Conservation (phyloP, 148 eudicot species). For the Silene latifolia region DNA sequence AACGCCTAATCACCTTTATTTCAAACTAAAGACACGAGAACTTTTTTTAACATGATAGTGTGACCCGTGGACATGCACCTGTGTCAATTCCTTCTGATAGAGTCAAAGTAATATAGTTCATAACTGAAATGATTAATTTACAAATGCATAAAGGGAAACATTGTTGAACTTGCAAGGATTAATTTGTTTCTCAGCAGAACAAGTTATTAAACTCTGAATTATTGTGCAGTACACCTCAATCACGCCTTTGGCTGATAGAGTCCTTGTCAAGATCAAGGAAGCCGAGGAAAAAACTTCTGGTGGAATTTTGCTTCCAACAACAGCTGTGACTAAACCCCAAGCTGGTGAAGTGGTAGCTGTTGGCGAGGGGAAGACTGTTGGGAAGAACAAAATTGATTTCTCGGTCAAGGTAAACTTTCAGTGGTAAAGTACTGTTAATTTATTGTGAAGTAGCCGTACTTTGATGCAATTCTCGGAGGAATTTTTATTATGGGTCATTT, state of each 20-base stretch:
- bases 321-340: constrained; percentile 71
- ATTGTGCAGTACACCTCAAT: constrained; percentile 62
- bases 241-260: constrained; percentile 82
- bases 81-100: no score
- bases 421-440: neutral
- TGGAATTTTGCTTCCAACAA: constrained; percentile 76
- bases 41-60: no score
- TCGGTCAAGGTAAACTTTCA: constrained; percentile 45
- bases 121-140: neutral
- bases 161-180: neutral
- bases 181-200: neutral
- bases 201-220: neutral
- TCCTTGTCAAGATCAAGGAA: constrained; percentile 62
- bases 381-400: constrained; percentile 59
- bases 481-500: no score
- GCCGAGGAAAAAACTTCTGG: constrained; percentile 72
- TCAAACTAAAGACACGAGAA: no score
- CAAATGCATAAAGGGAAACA: neutral
- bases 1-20: no score
- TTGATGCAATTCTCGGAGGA: no score
- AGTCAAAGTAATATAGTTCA: neutral
- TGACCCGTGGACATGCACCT: no score
- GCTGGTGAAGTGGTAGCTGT: constrained; percentile 84
- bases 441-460: neutral
- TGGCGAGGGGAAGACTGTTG: constrained; percentile 78